Evolutionary conservation across 129 eudicot genomes (phyloP), one percentile per base, ranked within the genome.

Genomic region (Dittrichia graveolens): DNA sequence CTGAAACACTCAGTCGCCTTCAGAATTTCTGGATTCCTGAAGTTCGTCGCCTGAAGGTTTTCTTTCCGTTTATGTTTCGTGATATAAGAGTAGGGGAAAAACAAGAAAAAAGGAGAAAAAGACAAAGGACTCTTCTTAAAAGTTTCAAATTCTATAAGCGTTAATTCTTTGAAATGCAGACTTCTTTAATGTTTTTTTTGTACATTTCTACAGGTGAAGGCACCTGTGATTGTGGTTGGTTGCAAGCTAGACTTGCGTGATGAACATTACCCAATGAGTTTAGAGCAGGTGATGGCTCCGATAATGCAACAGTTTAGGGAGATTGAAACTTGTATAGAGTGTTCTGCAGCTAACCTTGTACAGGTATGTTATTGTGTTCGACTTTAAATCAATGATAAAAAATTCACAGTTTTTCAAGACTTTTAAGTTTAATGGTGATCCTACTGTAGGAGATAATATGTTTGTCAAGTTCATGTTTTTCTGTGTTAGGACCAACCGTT

Each of bases 301-400:
- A 85, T 90, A 47, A 94, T 94, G 99, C 97, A 88, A 75, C 91
- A 86, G 76, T 94, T 87, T 79, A 84, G 99, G 71, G 99, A 90
- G 84, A 94, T 94, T 54, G 99, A 94, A 81, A 94, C 99, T 41
- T 94, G 99, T 73, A 88, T 94, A 72, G 99, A 94, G 84, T 94
- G 99, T 83, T 90, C 99, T 12, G 99, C 97, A 49, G 89, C 91
- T 71, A 88, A 85, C 75, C 80, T 85, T 82, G 88, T 94, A 40
- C 99, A 94, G 99, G 99, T 94, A 75, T 76, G 85, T 50, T 67
- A 58, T 37, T 49, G 34, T 56, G 78, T 54, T 48, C 47, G 43
- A 54, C 67, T 65, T 73, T 5, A 5, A 4, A 68, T 64, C 37
- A 34, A n/a, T 50, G 43, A 44, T 39, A 50, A 57, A 14, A 15